phyloP scores from a whole-genome alignment of 805 yeast genomes.

The Candida cerambycidarum region DNA sequence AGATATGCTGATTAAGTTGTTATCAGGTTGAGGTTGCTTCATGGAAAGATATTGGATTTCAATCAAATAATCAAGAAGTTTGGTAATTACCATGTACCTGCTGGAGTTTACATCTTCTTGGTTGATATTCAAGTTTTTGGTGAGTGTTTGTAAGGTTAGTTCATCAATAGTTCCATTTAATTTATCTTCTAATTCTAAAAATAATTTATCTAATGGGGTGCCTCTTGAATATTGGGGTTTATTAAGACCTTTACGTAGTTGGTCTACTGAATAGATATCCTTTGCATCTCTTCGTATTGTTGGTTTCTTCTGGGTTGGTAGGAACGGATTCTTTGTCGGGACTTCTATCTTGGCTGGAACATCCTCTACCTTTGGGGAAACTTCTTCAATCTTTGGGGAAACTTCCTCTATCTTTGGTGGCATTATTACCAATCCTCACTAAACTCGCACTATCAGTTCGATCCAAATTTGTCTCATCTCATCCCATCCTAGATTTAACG shows the following conservation, averaged over 20 bases:
- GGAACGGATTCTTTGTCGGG: slow-evolving; percentile 24
- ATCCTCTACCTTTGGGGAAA: too few species aligned
- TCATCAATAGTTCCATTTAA: slow-evolving; percentile 26
- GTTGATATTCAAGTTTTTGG: background rate
- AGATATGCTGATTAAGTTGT: slow-evolving; percentile 59
- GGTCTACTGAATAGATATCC: slow-evolving; percentile 26
- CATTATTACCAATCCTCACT: too few species aligned
- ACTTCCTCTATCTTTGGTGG: background rate
- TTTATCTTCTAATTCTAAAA: slow-evolving; percentile 26
- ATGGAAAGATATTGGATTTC: slow-evolving; percentile 40
- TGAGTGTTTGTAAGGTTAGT: slow-evolving; percentile 18
- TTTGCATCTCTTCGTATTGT: slow-evolving; percentile 32
- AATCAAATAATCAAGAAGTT: slow-evolving; percentile 34
- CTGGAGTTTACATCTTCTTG: background rate
- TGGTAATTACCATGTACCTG: slow-evolving; percentile 23
- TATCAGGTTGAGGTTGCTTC: slow-evolving; percentile 23
- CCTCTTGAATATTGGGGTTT: slow-evolving; percentile 28
- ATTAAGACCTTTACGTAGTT: slow-evolving; percentile 32
- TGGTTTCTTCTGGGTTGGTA: slow-evolving; percentile 18
- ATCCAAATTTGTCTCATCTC: background rate
- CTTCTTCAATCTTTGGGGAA: too few species aligned
- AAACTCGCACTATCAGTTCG: background rate
- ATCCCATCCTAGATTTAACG: background rate
- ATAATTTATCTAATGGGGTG: slow-evolving; percentile 36
- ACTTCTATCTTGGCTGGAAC: background rate